These are phyloP conservation scores for Lodderomyces metapsilosis DNA, from an alignment of 1,139 yeast genomes.

Conservation along the genomic window DNA sequence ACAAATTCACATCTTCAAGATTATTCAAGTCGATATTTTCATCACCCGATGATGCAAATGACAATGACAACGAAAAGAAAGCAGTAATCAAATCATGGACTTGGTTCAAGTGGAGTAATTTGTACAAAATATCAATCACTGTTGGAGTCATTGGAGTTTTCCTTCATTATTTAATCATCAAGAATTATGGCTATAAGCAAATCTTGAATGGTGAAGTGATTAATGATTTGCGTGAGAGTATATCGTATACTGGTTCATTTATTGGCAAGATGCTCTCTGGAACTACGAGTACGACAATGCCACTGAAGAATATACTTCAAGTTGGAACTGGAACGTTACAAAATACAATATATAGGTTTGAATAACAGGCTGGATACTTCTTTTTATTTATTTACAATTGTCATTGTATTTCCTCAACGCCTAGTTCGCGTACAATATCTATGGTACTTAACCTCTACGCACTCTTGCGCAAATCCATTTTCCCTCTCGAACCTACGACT, in stretches of 20 bases:
- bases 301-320: conserved; percentile 22
- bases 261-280: conserved; percentile 8
- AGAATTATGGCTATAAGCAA: conserved; percentile 17
- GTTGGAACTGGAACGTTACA: conserved; percentile 35
- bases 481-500: no score
- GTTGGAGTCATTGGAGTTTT: conserved; percentile 44
- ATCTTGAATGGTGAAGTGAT: neutral
- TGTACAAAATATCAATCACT: conserved; percentile 38
- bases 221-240: conserved; percentile 4
- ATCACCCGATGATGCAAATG: conserved; percentile 3
- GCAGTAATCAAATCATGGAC: conserved; percentile 2
- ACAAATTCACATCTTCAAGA: conserved; percentile 31
- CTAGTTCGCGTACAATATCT: no score
- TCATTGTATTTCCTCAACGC: no score
- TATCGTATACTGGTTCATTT: conserved; percentile 15
- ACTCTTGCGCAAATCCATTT: no score
- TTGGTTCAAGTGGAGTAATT: conserved; percentile 15
- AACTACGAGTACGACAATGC: neutral
- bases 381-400: no score
- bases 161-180: conserved; percentile 34
- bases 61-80: conserved; percentile 9
- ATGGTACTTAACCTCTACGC: no score
- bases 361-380: neutral
- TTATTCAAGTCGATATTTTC: conserved; percentile 31
- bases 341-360: conserved; percentile 17